Conservation (phyloP, 768 basidiomycete species). For the Rubroboletus satanas region DNA sequence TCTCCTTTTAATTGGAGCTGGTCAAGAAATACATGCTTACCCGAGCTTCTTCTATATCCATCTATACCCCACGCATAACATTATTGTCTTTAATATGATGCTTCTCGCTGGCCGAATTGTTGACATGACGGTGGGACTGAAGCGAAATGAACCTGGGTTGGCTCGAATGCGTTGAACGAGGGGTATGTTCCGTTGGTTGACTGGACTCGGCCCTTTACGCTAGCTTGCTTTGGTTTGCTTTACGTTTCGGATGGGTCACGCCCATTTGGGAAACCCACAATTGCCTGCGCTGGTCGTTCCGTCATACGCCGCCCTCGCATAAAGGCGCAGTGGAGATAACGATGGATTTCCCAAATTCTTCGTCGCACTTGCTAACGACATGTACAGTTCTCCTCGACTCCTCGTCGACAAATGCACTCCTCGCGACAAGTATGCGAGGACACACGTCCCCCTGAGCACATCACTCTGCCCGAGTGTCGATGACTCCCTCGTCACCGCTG, state of each 20-base stretch:
- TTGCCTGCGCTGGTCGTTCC: constrained; percentile 10
- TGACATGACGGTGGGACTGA: constrained; percentile 14
- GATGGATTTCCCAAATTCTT: background rate
- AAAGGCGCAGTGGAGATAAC: constrained; percentile 17
- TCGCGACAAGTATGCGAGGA: constrained; percentile 32
- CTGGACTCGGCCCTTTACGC: constrained; percentile 10
- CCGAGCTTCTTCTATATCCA: constrained; percentile 24
- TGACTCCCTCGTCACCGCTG: constrained; percentile 23
- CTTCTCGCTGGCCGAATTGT: constrained; percentile 13
- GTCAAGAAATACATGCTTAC: constrained; percentile 11
- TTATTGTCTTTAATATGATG: constrained; percentile 7
- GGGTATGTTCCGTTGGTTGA: background rate
- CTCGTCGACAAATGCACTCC: constrained; percentile 34
- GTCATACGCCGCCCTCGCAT: constrained; percentile 18
- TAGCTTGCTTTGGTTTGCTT: constrained; percentile 14
- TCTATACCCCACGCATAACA: constrained; percentile 18
- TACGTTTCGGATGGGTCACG: constrained; percentile 22
- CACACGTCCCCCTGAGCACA: constrained; percentile 27
- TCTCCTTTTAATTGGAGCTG: constrained; percentile 14
- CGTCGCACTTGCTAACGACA: constrained; percentile 4
- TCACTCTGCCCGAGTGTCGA: constrained; percentile 28
- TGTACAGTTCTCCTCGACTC: constrained; percentile 25
- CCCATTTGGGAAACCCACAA: constrained; percentile 13
- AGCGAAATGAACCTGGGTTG: constrained; percentile 17
- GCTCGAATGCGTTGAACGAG: background rate